Evolutionary conservation across 805 yeast species (phyloP).

Genomic region (Kluyveromyces siamensis): DNA sequence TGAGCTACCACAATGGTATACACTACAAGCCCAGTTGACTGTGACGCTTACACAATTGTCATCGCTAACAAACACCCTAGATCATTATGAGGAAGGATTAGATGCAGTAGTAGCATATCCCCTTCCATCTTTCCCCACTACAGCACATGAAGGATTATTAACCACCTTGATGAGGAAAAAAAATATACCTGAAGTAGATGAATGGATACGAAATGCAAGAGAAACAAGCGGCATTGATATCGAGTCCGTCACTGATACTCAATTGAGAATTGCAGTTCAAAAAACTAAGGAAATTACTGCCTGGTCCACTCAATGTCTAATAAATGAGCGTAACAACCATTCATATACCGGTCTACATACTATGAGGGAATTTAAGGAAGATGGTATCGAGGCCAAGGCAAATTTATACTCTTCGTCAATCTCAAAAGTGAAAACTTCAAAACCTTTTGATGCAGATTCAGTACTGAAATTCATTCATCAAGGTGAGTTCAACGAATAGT

Average conservation of each 20-base stretch:
- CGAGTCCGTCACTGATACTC: slow-evolving; percentile 17
- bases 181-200: slow-evolving; percentile 81
- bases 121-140: slow-evolving; percentile 72
- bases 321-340: slow-evolving; percentile 44
- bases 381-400: slow-evolving; percentile 4
- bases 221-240: slow-evolving; percentile 26
- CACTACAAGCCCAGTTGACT: slow-evolving; percentile 75
- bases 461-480: slow-evolving; percentile 38
- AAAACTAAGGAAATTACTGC: slow-evolving; percentile 59
- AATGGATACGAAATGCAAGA: slow-evolving; percentile 58
- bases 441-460: slow-evolving; percentile 31
- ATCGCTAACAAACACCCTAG: slow-evolving; percentile 64
- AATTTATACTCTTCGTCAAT: slow-evolving; percentile 11
- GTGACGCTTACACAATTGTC: slow-evolving; percentile 75
- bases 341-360: slow-evolving; percentile 54
- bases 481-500: slow-evolving; percentile 25
- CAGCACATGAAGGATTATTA: slow-evolving; percentile 71
- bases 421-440: slow-evolving; percentile 14
- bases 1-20: slow-evolving; percentile 40
- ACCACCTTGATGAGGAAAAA: slow-evolving; percentile 83
- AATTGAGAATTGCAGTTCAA: slow-evolving; percentile 17
- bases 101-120: slow-evolving; percentile 74
- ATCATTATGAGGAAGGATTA: slow-evolving; percentile 49
- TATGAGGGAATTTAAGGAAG: slow-evolving; percentile 35
- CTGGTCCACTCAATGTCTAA: slow-evolving; percentile 55